Percentiles rank a stretch among this genome's conserved stretches.
Evolutionary conservation across 371 early-diverging fungal genomes (phyloP).

Genomic region (Mortierella sp.): DNA sequence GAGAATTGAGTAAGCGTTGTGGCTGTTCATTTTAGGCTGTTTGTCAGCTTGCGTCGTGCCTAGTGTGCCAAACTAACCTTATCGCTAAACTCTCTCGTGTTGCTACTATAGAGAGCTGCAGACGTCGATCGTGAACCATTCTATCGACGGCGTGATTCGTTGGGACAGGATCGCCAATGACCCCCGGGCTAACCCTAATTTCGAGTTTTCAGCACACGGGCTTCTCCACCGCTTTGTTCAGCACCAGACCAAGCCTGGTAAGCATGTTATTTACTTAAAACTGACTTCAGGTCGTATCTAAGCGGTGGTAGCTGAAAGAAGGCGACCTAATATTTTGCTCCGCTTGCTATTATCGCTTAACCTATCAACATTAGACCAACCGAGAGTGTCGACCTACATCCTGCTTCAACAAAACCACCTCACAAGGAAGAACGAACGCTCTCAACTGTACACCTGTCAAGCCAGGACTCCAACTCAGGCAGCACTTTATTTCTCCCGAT

Average conservation of each 20-base stretch:
- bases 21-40: not conserved
- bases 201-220: conserved; percentile 23
- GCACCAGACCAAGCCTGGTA: conserved; percentile 10
- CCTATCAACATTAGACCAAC: conserved; percentile 11
- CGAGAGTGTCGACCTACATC: conserved; percentile 26
- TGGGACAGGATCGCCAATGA: conserved; percentile 43
- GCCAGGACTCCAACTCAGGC: conserved; percentile 42
- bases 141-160: conserved; percentile 17
- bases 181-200: conserved; percentile 20
- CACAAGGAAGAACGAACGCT: conserved; percentile 29
- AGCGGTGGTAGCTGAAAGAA: not conserved
- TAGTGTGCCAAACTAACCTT: not conserved
- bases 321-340: not conserved
- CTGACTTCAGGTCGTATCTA: not conserved
- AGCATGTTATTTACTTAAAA: no score
- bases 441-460: conserved; percentile 39
- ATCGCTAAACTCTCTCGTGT: not conserved
- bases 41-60: not conserved
- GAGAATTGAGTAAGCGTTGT: conserved; percentile 7
- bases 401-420: conserved; percentile 37
- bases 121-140: not conserved
- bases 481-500: conserved; percentile 37
- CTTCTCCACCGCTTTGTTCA: conserved; percentile 25
- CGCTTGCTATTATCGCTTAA: not conserved
- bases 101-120: not conserved